These are phyloP conservation scores for Neurospora sp. DNA, from an alignment of 495 filamentous ascomycete species.

Conservation along the genomic window DNA sequence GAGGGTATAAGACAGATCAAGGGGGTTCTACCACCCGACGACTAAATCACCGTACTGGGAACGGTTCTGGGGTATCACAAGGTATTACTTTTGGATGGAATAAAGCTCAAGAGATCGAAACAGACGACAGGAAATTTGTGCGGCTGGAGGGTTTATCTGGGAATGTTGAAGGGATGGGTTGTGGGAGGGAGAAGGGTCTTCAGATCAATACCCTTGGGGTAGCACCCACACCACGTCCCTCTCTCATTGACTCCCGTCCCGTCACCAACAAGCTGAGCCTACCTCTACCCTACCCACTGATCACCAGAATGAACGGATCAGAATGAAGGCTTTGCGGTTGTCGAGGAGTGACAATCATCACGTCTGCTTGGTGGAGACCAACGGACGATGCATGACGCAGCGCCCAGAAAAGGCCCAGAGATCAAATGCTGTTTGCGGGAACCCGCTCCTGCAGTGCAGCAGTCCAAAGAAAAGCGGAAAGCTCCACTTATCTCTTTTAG, in stretches of 20 bases:
- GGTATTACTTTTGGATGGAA: background rate
- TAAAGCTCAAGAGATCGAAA: background rate
- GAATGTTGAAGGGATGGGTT: background rate
- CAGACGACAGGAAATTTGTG: background rate
- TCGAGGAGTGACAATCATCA: background rate
- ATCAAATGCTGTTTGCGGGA: background rate
- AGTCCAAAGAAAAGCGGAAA: background rate
- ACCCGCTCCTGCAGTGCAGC: background rate
- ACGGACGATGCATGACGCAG: background rate
- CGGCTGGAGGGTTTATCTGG: background rate
- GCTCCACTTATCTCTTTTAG: background rate
- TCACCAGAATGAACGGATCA: background rate
- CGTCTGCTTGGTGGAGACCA: background rate
- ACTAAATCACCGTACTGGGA: background rate
- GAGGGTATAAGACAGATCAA: background rate
- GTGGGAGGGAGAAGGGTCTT: background rate
- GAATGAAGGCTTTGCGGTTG: background rate
- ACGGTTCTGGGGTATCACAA: background rate
- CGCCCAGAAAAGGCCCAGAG: background rate
- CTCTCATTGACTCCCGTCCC: background rate
- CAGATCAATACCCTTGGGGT: background rate
- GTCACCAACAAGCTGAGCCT: background rate
- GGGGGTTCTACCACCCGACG: background rate
- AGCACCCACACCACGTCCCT: background rate
- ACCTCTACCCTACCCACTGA: background rate